Evolutionary conservation across 768 basidiomycete genomes (phyloP).

Genomic region (Clitopilus hobsonii): DNA sequence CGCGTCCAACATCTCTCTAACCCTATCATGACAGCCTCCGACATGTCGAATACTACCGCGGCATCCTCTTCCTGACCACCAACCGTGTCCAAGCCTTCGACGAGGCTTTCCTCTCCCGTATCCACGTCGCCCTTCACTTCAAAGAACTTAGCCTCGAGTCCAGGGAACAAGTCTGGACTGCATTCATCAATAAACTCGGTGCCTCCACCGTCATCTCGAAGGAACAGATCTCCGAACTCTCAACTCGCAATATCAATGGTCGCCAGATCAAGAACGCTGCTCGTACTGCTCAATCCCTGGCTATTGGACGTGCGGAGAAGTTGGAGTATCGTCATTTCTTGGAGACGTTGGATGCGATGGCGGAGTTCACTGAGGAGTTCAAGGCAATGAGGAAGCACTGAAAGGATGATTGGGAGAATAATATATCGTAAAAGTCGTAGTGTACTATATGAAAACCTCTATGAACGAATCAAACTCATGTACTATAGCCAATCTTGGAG

Average conservation of each 20-base stretch:
- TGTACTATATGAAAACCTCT: too few relatives aligned
- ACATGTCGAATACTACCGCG: slow-evolving; percentile 54
- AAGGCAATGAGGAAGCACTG: slow-evolving; percentile 9
- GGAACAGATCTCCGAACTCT: slow-evolving; percentile 41
- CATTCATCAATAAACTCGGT: slow-evolving; percentile 49
- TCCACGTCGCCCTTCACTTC: slow-evolving; percentile 65
- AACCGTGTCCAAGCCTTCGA: slow-evolving; percentile 59
- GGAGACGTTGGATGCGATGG: slow-evolving; percentile 58
- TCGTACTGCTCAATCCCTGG: slow-evolving; percentile 59
- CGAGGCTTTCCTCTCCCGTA: slow-evolving; percentile 64
- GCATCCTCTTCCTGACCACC: slow-evolving; percentile 54
- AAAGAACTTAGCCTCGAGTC: slow-evolving; percentile 48
- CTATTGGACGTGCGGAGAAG: slow-evolving; percentile 39
- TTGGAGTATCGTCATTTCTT: slow-evolving; percentile 47
- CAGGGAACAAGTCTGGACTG: slow-evolving; percentile 57
- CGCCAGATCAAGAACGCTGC: slow-evolving; percentile 69
- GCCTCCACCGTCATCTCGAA: slow-evolving; percentile 28
- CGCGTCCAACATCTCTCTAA: background rate
- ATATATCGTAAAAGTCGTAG: too few relatives aligned
- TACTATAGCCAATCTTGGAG: background rate
- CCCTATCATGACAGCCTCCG: slow-evolving; percentile 35
- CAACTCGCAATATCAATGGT: slow-evolving; percentile 53
- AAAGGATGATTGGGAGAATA: background rate
- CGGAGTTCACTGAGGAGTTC: slow-evolving; percentile 51
- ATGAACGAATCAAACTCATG: background rate